Evolutionary conservation across 2,329 filamentous ascomycete species (phyloP).

Genomic region (Colletotrichum coccodes): DNA sequence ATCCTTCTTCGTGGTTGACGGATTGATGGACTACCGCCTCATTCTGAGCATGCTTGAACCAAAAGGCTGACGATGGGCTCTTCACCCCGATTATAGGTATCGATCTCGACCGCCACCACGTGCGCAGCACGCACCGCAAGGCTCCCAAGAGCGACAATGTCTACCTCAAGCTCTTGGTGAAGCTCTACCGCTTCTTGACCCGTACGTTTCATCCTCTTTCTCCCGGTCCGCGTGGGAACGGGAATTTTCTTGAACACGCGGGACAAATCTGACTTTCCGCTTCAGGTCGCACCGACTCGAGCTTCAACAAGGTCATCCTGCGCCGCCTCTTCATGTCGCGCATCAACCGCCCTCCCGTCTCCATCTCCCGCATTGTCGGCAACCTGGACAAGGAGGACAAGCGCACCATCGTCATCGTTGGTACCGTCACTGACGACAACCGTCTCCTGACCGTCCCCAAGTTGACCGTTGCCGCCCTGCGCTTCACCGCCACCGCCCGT

Average conservation of each 20-base stretch:
- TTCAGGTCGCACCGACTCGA: conserved; percentile 90
- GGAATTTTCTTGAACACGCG: too few species aligned
- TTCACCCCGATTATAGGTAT: conserved; percentile 67
- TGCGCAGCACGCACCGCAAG: conserved; percentile 83
- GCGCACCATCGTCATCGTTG: conserved; percentile 94
- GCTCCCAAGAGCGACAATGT: conserved; percentile 98
- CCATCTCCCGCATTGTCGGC: conserved; percentile 86
- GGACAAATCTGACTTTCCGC: not conserved
- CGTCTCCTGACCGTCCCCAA: conserved; percentile 91
- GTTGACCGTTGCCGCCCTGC: conserved; percentile 91
- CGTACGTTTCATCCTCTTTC: too few species aligned
- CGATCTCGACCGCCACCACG: conserved; percentile 77
- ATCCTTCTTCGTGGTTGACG: not conserved
- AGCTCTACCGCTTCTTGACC: conserved; percentile 97
- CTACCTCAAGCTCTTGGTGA: conserved; percentile 96
- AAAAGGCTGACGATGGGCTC: conserved; percentile 69
- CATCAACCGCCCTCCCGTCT: conserved; percentile 97
- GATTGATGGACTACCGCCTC: conserved; percentile 41
- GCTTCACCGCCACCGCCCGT: conserved; percentile 95
- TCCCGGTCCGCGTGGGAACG: too few species aligned
- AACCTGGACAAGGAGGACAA: conserved; percentile 75
- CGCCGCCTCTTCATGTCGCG: conserved; percentile 98
- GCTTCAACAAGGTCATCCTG: conserved; percentile 99
- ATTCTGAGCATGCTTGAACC: conserved; percentile 70
- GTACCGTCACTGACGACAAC: conserved; percentile 98